Base-by-base conservation (phyloP, 805 yeast genomes). In the Wickerhamomyces canadensis region DNA sequence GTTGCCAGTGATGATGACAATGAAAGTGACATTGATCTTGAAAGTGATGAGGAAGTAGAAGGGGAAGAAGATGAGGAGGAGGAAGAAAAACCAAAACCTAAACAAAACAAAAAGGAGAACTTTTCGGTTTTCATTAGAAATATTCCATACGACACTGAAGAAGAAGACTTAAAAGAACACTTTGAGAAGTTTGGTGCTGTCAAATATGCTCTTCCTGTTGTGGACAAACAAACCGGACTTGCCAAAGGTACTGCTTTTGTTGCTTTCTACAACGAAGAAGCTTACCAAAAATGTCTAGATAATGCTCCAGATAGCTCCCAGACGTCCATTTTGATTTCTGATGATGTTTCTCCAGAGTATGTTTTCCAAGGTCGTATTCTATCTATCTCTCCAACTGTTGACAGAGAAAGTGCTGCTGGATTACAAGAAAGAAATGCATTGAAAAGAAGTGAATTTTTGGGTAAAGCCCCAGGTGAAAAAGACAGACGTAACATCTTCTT, bases 211-310 rank as follows among this genome's bases (percentile, higher is more conserved):
- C 70, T 93, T 31, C 96, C 98, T 0, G 98, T 93, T 12, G 69
- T 82, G 44, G 98, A 93, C 54, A 84, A 70, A 54, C 82, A 70
- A 38, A 80, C 95, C 3, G 95, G 94, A 6, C 65, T 85, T 42
- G 91, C 98, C 11, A 84, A 73, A 57, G 98, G 98, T 44, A 83
- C 96, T 1, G 98, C 96, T 0, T 93, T 93, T 57, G 95, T 93
- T 30, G 95, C 96, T 0, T 93, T 93, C 57, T 61, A 58, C 35
- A 65, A 71, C 17, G 76, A 74, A 37, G 78, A 71, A 5, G 75
- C 83, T 4, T 84, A 77, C 51, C 70, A 71, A 23, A 71, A 74
- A 36, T 89, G 97, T 63, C 57, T 89, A 25, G 67, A 68, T 5
- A 72, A 78, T 51, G 96, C 97, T 0, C 98, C 98, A 18, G 75